Base-by-base conservation (phyloP, 2,329 filamentous ascomycete genomes). In the Epichloe aotearoae region DNA sequence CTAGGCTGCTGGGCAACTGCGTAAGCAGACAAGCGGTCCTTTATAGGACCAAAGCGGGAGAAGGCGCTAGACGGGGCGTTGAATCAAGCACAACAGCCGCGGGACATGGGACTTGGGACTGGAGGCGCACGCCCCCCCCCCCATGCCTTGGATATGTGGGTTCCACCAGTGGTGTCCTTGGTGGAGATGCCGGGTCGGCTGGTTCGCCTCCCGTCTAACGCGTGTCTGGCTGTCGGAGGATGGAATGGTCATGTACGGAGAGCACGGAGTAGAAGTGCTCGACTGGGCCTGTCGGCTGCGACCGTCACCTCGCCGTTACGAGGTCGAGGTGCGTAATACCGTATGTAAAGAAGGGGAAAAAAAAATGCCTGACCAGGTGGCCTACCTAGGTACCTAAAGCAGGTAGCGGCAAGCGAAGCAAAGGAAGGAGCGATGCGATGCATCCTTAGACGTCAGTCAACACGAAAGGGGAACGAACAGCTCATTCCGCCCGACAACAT, bases 21-120 rank as follows among this genome's bases (percentile, higher is more conserved):
- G 51, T 49, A 46, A 55, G 53, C 53, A 49, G 53, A 53, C 43
- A 42, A 42, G 37, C 36, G 40, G 20, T 50, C 45, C 38, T 46
- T 53, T 50, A 53, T 55, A 52, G 46, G 47, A 46, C 41, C 46
- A 48, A 48, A 46, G 47, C 42, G 43, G 37, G 45, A 37, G 49
- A 41, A 47, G 33, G 38, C 39, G 40, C 44, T 50, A 51, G 52
- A 46, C 30, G 45, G 46, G 41, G 41, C 41, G 43, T 46, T 49
- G 42, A 51, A 46, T 53, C 46, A 49, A 49, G 47, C 20, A n/a
- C 41, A 46, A 17, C 38, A 49, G 40, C 39, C 39, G 38, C 30
- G 39, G 30, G 19, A 19, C 19, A 19, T 19, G 19, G 19, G 39
- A 30, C 17, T 30, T 36, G 5, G 14, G 30, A 30, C 23, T 36